Evolutionary conservation across 1,284 basidiomycete genomes (phyloP).

Genomic region (Blastosporella zonata): DNA sequence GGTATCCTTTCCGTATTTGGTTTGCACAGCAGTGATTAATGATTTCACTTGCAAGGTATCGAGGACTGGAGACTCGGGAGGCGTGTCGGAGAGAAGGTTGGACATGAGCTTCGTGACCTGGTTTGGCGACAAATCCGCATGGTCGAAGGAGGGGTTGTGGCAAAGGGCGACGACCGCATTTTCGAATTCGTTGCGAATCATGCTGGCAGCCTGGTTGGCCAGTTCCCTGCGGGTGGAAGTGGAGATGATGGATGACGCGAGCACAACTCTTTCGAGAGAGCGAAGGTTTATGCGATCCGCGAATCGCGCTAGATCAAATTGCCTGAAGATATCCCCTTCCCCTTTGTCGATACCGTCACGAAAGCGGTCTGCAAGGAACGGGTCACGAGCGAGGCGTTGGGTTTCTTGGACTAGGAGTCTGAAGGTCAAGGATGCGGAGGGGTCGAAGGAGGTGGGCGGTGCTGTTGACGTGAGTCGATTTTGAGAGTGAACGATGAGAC

Average conservation of each 20-base stretch:
- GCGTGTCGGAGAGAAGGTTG: constrained; percentile 71
- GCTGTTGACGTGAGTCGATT: constrained; percentile 56
- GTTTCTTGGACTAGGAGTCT: constrained; percentile 84
- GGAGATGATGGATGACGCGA: constrained; percentile 71
- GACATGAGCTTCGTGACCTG: constrained; percentile 78
- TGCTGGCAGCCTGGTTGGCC: constrained; percentile 58
- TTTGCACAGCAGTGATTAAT: constrained; percentile 67
- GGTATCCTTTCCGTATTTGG: constrained; percentile 66
- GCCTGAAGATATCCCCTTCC: constrained; percentile 74
- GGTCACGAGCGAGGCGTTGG: constrained; percentile 82
- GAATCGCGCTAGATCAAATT: constrained; percentile 79
- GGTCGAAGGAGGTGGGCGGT: constrained; percentile 60
- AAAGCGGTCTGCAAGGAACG: constrained; percentile 82
- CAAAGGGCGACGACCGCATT: constrained; percentile 69
- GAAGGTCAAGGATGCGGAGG: constrained; percentile 72
- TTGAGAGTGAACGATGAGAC: constrained; percentile 86
- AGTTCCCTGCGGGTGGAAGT: constrained; percentile 71
- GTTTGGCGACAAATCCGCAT: constrained; percentile 70
- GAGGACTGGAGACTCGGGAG: constrained; percentile 62
- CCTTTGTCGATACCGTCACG: constrained; percentile 83
- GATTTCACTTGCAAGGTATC: constrained; percentile 70
- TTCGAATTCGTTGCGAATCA: constrained; percentile 75
- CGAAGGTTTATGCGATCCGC: constrained; percentile 73
- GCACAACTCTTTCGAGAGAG: constrained; percentile 75
- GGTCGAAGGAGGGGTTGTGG: constrained; percentile 75